Conservation (phyloP, 1,139 yeast genomes). For the Kodamaea plutei region DNA sequence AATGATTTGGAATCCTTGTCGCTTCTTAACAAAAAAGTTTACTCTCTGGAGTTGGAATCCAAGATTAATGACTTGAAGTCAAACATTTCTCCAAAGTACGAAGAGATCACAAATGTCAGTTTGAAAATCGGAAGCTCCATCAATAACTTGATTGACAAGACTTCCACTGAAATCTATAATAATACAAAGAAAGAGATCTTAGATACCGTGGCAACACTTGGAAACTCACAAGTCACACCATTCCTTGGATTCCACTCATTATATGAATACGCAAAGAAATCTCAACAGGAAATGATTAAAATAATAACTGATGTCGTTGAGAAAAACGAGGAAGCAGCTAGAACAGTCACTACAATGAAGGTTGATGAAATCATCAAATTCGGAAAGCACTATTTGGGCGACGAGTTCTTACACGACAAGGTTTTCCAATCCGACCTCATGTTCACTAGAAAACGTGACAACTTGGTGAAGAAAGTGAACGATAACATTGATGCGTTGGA, state of each 20-base stretch:
- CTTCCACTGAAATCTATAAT: conserved; percentile 58
- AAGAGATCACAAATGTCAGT: conserved; percentile 49
- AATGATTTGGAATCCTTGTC: conserved; percentile 63
- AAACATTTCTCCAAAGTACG: conserved; percentile 61
- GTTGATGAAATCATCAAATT: conserved; percentile 61
- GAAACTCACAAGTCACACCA: conserved; percentile 51
- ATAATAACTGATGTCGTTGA: conserved; percentile 61
- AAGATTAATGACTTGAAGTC: conserved; percentile 45
- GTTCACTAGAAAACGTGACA: conserved; percentile 76
- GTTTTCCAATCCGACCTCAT: conserved; percentile 73
- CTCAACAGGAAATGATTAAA: conserved; percentile 66
- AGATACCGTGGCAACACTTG: conserved; percentile 51
- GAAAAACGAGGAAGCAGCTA: conserved; percentile 66
- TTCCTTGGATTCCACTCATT: conserved; percentile 64
- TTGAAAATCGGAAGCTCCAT: conserved; percentile 55
- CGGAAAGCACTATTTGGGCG: conserved; percentile 58
- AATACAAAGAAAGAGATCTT: conserved; percentile 53
- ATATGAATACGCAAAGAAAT: conserved; percentile 65
- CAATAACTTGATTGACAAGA: conserved; percentile 57
- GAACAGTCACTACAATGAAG: conserved; percentile 50
- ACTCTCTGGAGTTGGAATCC: conserved; percentile 42
- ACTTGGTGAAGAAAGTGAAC: conserved; percentile 54
- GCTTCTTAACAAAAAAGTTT: conserved; percentile 54
- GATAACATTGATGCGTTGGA: conserved; percentile 62
- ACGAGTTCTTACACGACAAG: conserved; percentile 58